Percentiles rank a stretch among this genome's conserved stretches.
Evolutionary conservation across 495 filamentous ascomycete species (phyloP).

Genomic region (Friedmanniomyces simplex): DNA sequence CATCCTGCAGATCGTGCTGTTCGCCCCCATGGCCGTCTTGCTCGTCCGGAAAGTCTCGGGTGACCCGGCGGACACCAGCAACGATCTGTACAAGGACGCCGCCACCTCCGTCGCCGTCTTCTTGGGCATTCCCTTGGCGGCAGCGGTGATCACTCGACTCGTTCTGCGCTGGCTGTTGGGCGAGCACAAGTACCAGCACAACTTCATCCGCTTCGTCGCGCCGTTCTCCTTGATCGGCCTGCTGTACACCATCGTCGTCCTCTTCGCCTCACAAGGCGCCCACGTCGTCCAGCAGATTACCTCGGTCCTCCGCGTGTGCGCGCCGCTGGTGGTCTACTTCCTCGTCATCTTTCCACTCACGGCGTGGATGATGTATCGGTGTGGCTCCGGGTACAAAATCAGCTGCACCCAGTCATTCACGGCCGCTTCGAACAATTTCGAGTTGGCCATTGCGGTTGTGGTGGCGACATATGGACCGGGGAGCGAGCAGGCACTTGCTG

Average conservation of each 20-base stretch:
- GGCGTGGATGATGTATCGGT: constrained; percentile 26
- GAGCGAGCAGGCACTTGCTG: constrained; percentile 77
- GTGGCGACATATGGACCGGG: constrained; percentile 71
- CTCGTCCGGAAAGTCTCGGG: constrained; percentile 29
- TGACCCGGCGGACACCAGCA: constrained; percentile 11
- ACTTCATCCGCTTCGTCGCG: constrained; percentile 29
- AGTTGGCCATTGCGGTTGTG: constrained; percentile 85
- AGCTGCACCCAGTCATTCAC: constrained; percentile 81
- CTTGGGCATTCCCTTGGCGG: constrained; percentile 31
- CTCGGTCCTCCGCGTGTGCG: constrained; percentile 30
- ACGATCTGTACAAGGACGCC: constrained; percentile 23
- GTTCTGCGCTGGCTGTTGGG: constrained; percentile 22
- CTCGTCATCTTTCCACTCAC: constrained; percentile 29
- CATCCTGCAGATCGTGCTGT: constrained; percentile 33
- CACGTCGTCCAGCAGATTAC: constrained; percentile 34
- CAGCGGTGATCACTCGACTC: constrained; percentile 29
- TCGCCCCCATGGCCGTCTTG: constrained; percentile 33
- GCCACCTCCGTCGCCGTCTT: constrained; percentile 33
- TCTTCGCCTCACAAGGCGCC: constrained; percentile 29
- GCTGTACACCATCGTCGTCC: constrained; percentile 33
- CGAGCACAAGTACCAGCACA: constrained; percentile 25
- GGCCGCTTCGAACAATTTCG: constrained; percentile 92
- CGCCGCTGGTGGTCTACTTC: constrained; percentile 34
- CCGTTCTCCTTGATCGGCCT: constrained; percentile 31
- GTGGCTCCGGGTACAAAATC: constrained; percentile 63